A percentile compares a stretch with the other conserved stretches of the same genome.
phyloP scores from a whole-genome alignment of 2,329 filamentous ascomycete genomes.

The Acrocalymma vagum region DNA sequence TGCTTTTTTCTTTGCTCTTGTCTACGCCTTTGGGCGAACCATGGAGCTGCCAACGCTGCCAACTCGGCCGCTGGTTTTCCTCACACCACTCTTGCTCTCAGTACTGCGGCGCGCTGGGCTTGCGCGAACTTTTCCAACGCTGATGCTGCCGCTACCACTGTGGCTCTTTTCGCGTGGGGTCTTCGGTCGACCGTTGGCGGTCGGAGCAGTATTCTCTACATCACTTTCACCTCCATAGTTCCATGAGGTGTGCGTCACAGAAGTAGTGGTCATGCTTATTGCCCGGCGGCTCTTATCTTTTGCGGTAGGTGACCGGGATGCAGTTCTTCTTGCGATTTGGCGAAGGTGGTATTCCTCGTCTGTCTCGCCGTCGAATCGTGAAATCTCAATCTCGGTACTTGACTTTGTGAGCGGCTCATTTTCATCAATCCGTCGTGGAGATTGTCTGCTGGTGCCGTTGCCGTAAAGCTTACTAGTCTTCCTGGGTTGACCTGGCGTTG shows the following conservation, averaged over 20 bases:
- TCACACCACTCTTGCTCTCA: conserved; percentile 57
- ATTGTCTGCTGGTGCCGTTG: conserved; percentile 54
- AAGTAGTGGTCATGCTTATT: conserved; percentile 72
- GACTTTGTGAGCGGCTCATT: conserved; percentile 59
- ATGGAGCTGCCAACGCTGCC: conserved; percentile 53
- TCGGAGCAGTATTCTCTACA: conserved; percentile 52
- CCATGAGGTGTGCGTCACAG: conserved; percentile 44
- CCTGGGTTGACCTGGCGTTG: conserved; percentile 92
- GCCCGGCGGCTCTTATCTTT: conserved; percentile 74
- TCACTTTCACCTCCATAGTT: conserved; percentile 54
- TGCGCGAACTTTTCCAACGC: conserved; percentile 54
- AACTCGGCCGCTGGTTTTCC: conserved; percentile 61
- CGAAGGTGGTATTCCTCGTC: conserved; percentile 86
- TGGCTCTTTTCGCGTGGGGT: conserved; percentile 54
- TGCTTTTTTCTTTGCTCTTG: too few species aligned
- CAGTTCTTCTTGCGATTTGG: conserved; percentile 66
- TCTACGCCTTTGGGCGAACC: conserved; percentile 38
- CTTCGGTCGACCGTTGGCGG: conserved; percentile 48
- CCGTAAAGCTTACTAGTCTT: conserved; percentile 83
- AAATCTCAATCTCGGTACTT: conserved; percentile 69
- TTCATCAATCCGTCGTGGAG: conserved; percentile 53
- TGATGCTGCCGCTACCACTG: conserved; percentile 55
- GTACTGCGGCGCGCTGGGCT: conserved; percentile 56
- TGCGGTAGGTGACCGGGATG: conserved; percentile 65
- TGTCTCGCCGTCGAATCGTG: conserved; percentile 69